These are phyloP conservation scores for Calocybe gambosa DNA, from an alignment of 1,284 basidiomycete species.

Conservation along the genomic window DNA sequence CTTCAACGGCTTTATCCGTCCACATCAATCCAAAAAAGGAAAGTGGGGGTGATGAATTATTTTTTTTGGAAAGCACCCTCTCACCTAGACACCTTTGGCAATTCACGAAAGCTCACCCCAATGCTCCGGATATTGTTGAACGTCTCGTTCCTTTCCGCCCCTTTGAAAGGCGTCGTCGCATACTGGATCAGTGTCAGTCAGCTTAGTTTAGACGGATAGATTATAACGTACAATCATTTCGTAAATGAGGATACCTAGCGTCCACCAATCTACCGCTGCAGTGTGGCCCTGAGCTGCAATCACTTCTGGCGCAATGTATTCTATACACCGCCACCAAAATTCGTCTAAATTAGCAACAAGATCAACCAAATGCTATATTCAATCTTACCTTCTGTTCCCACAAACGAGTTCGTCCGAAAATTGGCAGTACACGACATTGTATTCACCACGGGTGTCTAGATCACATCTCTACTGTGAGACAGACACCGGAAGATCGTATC, in stretches of 20 bases:
- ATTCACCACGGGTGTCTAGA: constrained; percentile 84
- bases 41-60: not conserved
- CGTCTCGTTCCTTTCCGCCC: constrained; percentile 88
- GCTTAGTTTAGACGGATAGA: constrained; percentile 22
- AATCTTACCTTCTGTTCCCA: constrained; percentile 90
- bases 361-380: constrained; percentile 18
- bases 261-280: constrained; percentile 99
- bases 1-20: constrained; percentile 19
- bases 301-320: constrained; percentile 99
- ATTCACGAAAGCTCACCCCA: constrained; percentile 85
- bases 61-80: constrained; percentile 32
- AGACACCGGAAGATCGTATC: constrained; percentile 3
- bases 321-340: constrained; percentile 37
- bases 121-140: constrained; percentile 93
- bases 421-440: constrained; percentile 97
- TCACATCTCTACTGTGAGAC: constrained; percentile 9
- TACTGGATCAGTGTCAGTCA: constrained; percentile 54
- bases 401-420: constrained; percentile 98
- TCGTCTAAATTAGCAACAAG: constrained; percentile 22
- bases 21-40: constrained; percentile 9
- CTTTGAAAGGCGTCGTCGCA: constrained; percentile 99
- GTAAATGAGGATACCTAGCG: constrained; percentile 95
- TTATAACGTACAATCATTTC: constrained; percentile 95
- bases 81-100: constrained; percentile 78
- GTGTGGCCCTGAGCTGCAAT: constrained; percentile 98